phyloP scores from a whole-genome alignment of 257 asterid genomes.

The Asclepias syriaca region DNA sequence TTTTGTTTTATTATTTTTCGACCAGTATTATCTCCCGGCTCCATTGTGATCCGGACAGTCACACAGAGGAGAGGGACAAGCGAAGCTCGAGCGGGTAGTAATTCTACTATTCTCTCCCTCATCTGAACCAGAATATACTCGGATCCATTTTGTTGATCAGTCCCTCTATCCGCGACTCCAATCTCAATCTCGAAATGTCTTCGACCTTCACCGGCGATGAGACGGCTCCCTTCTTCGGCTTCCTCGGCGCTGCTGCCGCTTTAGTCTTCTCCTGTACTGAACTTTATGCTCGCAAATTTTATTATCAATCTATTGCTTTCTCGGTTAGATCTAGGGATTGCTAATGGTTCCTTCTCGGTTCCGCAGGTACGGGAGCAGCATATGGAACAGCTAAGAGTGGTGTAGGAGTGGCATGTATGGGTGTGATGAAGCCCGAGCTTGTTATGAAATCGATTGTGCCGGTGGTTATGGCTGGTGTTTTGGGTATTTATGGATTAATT shows the following conservation, averaged over 20 bases:
- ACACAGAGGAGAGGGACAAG: background rate
- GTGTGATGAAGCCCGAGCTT: slow-evolving; percentile 74
- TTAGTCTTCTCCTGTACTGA: slow-evolving; percentile 70
- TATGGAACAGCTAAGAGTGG: slow-evolving; percentile 74
- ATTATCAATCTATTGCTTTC: background rate
- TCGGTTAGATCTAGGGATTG: slow-evolving; percentile 29
- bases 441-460: slow-evolving; percentile 83
- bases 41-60: slow-evolving; percentile 8
- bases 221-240: slow-evolving; percentile 79
- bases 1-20: background rate
- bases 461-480: slow-evolving; percentile 81
- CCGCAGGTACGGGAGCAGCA: slow-evolving; percentile 73
- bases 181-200: slow-evolving; percentile 29
- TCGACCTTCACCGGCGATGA: slow-evolving; percentile 69
- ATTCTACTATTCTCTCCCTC: background rate
- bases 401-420: slow-evolving; percentile 84
- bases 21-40: background rate
- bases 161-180: slow-evolving; percentile 11
- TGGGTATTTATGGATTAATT: slow-evolving; percentile 70
- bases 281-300: background rate
- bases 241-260: slow-evolving; percentile 78
- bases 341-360: background rate
- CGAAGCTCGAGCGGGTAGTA: background rate
- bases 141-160: slow-evolving; percentile 11
- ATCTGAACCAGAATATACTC: background rate